Base-by-base conservation (phyloP, 2,329 filamentous ascomycete species). In the Diplodia sapinea region DNA sequence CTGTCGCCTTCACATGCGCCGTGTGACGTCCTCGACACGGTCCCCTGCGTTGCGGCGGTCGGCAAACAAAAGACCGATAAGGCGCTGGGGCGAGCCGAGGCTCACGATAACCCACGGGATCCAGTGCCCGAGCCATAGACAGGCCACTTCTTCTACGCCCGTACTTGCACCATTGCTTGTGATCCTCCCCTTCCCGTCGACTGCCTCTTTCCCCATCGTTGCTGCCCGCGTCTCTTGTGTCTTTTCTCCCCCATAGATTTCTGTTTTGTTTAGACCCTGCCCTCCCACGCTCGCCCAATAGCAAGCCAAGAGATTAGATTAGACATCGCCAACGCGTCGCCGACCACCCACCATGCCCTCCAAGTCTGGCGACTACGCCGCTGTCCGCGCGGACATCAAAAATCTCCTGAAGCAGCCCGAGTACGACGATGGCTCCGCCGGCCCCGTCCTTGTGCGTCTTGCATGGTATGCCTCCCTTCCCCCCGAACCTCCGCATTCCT, bases 391-490 rank as follows among this genome's bases (percentile, higher is more conserved):
- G 71, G 85, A 87, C 72, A 84, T 88, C 65, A 78, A 77, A 69
- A 79, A 79, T 31, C 81, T 87, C 66, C 78, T 88, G 56, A 79
- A 85, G 69, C 86, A 89, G 74, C 87, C 88, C 26, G 85, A 81
- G 70, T 89, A 89, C 75, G 88, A 89, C 72, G 87, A 90, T 77
- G 88, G 87, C 20, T 88, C 85, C 68, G 86, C 86, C 36, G 88
- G 87, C 1, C 88, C 87, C 0, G 85, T 89, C 0, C 84, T 89
- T 62, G 86, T 89, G 66, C 84, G 88, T 13, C 80, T 89, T 50
- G 88, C 88, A 67, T 89, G 86, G 86, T 86, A 77, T 70, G 80
- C 76, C 13, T 4, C 52, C 33, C 26, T 2, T n/a, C 65, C 26
- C n/a, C 36, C 52, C 17, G 8, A 20, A 62, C 29, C 26, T 38